phyloP scores from a whole-genome alignment of 1,139 yeast genomes.

The Pichia cactophila region DNA sequence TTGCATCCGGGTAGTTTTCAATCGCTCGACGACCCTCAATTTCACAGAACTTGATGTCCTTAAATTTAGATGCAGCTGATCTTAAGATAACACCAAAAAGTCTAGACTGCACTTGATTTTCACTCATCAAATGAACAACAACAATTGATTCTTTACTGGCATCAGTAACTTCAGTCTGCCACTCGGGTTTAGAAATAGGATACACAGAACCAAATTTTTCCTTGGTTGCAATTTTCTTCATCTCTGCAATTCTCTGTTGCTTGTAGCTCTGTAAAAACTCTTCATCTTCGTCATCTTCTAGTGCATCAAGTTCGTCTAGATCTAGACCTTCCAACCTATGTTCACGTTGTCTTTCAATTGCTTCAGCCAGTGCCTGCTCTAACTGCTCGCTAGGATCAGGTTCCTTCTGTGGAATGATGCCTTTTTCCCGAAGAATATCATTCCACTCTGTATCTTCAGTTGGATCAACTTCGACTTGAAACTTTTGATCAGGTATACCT shows the following conservation, averaged over 20 bases:
- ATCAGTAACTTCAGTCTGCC: slow-evolving; percentile 75
- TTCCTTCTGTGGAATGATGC: slow-evolving; percentile 86
- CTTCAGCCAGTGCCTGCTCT: slow-evolving; percentile 83
- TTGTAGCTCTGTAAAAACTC: slow-evolving; percentile 46
- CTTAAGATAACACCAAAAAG: slow-evolving; percentile 50
- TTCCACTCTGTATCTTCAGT: slow-evolving; percentile 98
- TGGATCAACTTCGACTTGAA: slow-evolving; percentile 88
- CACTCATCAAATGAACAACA: slow-evolving; percentile 68
- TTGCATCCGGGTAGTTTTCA: slow-evolving; percentile 81
- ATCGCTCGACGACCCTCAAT: slow-evolving; percentile 84
- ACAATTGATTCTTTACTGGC: slow-evolving; percentile 60
- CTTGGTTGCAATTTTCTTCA: slow-evolving; percentile 50
- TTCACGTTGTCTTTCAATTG: slow-evolving; percentile 66
- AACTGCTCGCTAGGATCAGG: slow-evolving; percentile 83
- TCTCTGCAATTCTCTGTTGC: slow-evolving; percentile 65
- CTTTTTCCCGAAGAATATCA: slow-evolving; percentile 82
- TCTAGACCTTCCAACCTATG: slow-evolving; percentile 68
- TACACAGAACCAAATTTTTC: slow-evolving; percentile 71
- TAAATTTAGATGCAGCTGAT: slow-evolving; percentile 47
- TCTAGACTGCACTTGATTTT: slow-evolving; percentile 66
- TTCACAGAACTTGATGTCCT: slow-evolving; percentile 87
- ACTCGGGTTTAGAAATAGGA: slow-evolving; percentile 80
- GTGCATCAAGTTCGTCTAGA: slow-evolving; percentile 69
- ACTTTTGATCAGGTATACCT: slow-evolving; percentile 29
- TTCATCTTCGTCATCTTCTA: slow-evolving; percentile 30